phyloP scores from a whole-genome alignment of 306 rosid genomes.

The Glycine soja region DNA sequence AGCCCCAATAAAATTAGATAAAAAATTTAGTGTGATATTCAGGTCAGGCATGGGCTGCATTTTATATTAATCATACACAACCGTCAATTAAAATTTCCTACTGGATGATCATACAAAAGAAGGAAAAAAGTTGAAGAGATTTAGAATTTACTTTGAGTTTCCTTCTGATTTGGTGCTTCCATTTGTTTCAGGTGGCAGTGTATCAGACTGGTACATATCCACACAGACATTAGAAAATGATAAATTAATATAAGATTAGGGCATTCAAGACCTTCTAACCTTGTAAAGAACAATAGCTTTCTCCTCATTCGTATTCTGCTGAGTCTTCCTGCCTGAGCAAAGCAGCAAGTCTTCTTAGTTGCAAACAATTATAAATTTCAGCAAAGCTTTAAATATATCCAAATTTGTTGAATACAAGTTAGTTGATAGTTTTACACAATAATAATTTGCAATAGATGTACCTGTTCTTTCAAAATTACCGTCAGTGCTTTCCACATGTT shows the following conservation, averaged over 20 bases:
- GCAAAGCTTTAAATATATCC: conserved; percentile 22
- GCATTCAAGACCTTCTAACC: conserved; percentile 59
- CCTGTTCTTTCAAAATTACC: conserved; percentile 51
- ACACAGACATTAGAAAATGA: conserved; percentile 50
- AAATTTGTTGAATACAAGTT: conserved; percentile 13
- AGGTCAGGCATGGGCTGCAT: conserved; percentile 4
- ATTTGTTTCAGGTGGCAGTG: conserved; percentile 63
- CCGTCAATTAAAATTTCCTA: conserved; percentile 22
- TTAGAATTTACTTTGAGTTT: conserved; percentile 75
- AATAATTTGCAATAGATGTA: conserved; percentile 26
- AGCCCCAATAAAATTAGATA: neutral
- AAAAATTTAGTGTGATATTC: conserved; percentile 2
- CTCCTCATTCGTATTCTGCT: conserved; percentile 65
- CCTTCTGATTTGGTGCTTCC: conserved; percentile 64
- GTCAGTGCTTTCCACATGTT: conserved; percentile 65
- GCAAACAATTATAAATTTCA: conserved; percentile 37
- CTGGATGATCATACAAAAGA: conserved; percentile 6
- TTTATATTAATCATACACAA: conserved; percentile 12
- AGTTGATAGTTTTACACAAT: conserved; percentile 36
- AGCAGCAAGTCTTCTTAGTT: conserved; percentile 42
- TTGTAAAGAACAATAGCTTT: conserved; percentile 80
- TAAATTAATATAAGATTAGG: conserved; percentile 24
- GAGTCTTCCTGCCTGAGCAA: conserved; percentile 65
- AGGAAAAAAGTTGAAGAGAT: conserved; percentile 3
- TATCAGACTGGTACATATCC: conserved; percentile 62